Evolutionary conservation across 2,329 filamentous ascomycete genomes (phyloP).

Genomic region (Mycosphaerella sp.): DNA sequence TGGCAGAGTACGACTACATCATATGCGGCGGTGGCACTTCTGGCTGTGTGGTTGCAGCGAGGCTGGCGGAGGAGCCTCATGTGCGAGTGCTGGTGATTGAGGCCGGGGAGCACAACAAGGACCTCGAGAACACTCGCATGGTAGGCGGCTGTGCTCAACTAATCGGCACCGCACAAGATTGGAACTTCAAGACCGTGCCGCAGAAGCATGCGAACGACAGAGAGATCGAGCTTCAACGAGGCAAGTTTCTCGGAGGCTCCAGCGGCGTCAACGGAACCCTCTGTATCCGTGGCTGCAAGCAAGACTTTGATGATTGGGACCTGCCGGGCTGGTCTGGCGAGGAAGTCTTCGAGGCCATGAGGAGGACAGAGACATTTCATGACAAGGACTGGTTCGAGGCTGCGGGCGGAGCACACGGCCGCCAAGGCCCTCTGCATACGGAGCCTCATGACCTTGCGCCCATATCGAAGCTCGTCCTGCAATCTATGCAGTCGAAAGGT

Average conservation of each 20-base stretch:
- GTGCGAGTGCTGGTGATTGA: slow-evolving; percentile 29
- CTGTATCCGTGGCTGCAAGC: slow-evolving; percentile 38
- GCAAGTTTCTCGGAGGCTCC: slow-evolving; percentile 39
- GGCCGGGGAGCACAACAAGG: slow-evolving; percentile 24
- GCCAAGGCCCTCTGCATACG: slow-evolving; percentile 20
- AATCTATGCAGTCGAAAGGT: slow-evolving; percentile 22
- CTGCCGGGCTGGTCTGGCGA: slow-evolving; percentile 24
- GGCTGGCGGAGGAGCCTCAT: slow-evolving; percentile 24
- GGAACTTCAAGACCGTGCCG: slow-evolving; percentile 39
- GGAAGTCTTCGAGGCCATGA: slow-evolving; percentile 25
- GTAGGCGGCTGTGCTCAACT: slow-evolving; percentile 38
- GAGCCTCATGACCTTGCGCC: slow-evolving; percentile 38
- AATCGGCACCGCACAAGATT: slow-evolving; percentile 39
- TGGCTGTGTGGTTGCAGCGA: slow-evolving; percentile 27
- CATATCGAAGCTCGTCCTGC: slow-evolving; percentile 19
- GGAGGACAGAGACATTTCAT: slow-evolving; percentile 23
- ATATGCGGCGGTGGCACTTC: slow-evolving; percentile 29
- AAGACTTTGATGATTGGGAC: slow-evolving; percentile 35
- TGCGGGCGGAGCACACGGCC: slow-evolving; percentile 18
- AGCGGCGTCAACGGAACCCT: slow-evolving; percentile 39
- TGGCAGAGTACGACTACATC: slow-evolving; percentile 15
- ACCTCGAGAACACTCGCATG: slow-evolving; percentile 43
- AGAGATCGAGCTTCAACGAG: slow-evolving; percentile 38
- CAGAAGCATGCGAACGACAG: slow-evolving; percentile 37
- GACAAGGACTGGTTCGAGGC: slow-evolving; percentile 21